These are phyloP conservation scores for Solanum acaule DNA, from an alignment of 257 asterid genomes.

Conservation along the genomic window DNA sequence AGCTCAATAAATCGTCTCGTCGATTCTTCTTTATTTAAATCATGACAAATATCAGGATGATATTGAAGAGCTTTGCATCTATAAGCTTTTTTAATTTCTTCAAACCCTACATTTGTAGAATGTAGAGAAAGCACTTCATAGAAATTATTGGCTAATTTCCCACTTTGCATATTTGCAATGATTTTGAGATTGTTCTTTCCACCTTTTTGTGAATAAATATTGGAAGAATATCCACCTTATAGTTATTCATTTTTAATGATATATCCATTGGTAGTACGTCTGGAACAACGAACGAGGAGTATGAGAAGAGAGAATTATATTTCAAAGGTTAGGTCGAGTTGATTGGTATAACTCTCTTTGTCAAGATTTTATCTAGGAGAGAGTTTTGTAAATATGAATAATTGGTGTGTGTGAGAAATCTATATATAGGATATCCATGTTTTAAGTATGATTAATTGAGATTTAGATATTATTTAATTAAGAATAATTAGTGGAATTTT, in stretches of 20 bases:
- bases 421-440: neutral
- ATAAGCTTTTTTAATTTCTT: conserved; percentile 47
- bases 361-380: neutral
- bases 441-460: neutral
- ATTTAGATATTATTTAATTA: neutral
- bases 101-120: conserved; percentile 23
- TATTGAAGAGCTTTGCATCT: conserved; percentile 30
- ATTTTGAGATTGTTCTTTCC: neutral
- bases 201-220: neutral
- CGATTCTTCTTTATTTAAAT: conserved; percentile 21
- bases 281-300: neutral
- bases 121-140: conserved; percentile 30
- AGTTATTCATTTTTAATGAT: neutral
- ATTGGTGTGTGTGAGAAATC: neutral
- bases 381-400: neutral
- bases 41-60: conserved; percentile 38
- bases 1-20: conserved; percentile 29
- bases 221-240: neutral
- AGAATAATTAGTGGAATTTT: neutral
- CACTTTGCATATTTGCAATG: neutral
- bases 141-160: conserved; percentile 6
- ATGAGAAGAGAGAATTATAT: neutral
- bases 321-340: neutral
- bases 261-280: neutral
- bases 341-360: neutral